phyloP scores from a whole-genome alignment of 352 stramenopile species.

The Albugo laibachii region DNA sequence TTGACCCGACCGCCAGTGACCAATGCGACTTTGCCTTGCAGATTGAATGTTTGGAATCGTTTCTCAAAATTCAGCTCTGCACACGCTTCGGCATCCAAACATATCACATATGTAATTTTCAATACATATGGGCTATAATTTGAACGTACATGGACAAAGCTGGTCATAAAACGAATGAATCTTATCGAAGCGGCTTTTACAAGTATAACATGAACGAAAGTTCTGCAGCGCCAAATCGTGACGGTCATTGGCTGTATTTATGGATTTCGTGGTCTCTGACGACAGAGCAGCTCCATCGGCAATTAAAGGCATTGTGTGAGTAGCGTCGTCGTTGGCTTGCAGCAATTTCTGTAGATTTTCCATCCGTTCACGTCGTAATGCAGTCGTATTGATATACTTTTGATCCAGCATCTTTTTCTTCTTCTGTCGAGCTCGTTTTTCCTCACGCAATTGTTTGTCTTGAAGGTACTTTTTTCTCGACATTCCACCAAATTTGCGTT shows the following conservation, averaged over 20 bases:
- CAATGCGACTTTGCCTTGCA: slow-evolving; percentile 81
- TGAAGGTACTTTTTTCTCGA: slow-evolving; percentile 77
- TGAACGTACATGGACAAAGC: slow-evolving; percentile 61
- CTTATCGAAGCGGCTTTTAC: slow-evolving; percentile 87
- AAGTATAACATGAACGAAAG: slow-evolving; percentile 92
- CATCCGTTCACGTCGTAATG: slow-evolving; percentile 77
- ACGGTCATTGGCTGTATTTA: slow-evolving; percentile 24
- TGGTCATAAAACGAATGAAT: slow-evolving; percentile 95
- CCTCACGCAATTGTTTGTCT: slow-evolving; percentile 68
- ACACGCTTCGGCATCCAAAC: slow-evolving; percentile 20
- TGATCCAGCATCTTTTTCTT: slow-evolving; percentile 81
- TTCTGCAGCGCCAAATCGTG: slow-evolving; percentile 40
- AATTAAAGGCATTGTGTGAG: slow-evolving; percentile 59
- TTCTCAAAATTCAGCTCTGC: slow-evolving; percentile 90
- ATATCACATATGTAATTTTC: not conserved
- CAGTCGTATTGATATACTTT: slow-evolving; percentile 86
- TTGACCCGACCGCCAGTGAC: slow-evolving; percentile 93
- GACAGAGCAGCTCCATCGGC: slow-evolving; percentile 67
- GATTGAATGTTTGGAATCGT: slow-evolving; percentile 79
- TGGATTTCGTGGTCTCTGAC: slow-evolving; percentile 19
- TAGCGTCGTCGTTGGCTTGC: slow-evolving; percentile 46
- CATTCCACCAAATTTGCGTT: slow-evolving; percentile 63
- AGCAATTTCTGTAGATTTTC: slow-evolving; percentile 83
- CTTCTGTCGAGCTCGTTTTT: slow-evolving; percentile 67
- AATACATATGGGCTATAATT: not conserved